Conservation (phyloP, 2,329 filamentous ascomycete genomes). For the Didymella segeticola region DNA sequence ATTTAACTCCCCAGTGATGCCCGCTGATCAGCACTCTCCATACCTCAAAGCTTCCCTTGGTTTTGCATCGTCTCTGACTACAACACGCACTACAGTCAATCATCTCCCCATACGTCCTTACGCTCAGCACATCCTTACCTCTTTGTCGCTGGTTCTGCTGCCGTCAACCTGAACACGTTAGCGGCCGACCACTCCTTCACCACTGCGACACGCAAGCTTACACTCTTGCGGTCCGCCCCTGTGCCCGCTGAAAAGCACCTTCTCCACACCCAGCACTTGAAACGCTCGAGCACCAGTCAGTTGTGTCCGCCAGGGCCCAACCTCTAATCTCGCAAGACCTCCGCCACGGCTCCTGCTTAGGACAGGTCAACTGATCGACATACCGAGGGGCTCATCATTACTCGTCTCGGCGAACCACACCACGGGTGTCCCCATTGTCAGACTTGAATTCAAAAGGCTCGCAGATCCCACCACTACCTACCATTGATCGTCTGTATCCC, state of each 20-base stretch:
- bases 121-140: conserved; percentile 42
- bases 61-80: conserved; percentile 35
- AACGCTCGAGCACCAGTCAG: conserved; percentile 48
- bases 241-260: conserved; percentile 32
- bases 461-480: conserved; percentile 58
- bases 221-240: conserved; percentile 34
- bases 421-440: conserved; percentile 47
- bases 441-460: conserved; percentile 50
- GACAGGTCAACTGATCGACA: conserved; percentile 48
- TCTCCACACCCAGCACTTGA: conserved; percentile 48
- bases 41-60: conserved; percentile 39
- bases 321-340: conserved; percentile 47
- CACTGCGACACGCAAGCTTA: conserved; percentile 36
- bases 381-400: conserved; percentile 46
- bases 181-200: conserved; percentile 27
- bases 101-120: conserved; percentile 41
- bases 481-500: conserved; percentile 55
- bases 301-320: conserved; percentile 37
- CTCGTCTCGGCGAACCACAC: conserved; percentile 40
- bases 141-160: conserved; percentile 41
- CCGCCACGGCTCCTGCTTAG: conserved; percentile 46
- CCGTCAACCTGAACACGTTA: conserved; percentile 33
- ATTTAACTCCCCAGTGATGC: conserved; percentile 30
- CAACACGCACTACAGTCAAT: conserved; percentile 33
- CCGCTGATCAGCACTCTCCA: conserved; percentile 43